Percentiles rank a stretch among this genome's conserved stretches.
Evolutionary conservation across 2,329 filamentous ascomycete species (phyloP).

Genomic region (Huntiella decipiens): DNA sequence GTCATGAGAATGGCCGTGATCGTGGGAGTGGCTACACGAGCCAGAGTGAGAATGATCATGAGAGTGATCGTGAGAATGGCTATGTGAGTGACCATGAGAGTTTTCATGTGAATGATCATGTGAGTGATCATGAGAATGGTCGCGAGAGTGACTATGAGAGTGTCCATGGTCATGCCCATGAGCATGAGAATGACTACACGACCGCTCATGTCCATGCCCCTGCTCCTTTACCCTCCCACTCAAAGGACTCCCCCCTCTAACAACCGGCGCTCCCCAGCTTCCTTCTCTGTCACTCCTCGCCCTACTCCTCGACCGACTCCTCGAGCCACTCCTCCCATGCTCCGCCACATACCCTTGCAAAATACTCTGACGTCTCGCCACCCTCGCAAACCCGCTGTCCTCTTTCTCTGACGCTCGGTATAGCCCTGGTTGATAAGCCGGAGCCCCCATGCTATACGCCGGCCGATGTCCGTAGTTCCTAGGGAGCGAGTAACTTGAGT

Average conservation of each 20-base stretch:
- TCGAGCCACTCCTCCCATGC: not conserved
- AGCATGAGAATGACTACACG: not conserved
- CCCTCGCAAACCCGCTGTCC: not conserved
- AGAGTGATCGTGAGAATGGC: conserved; percentile 15
- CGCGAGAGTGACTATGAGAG: conserved; percentile 1
- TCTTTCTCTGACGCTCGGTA: not conserved
- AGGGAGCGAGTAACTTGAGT: not conserved
- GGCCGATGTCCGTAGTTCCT: not conserved
- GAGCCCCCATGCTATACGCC: conserved; percentile 8
- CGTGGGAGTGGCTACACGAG: conserved; percentile 3
- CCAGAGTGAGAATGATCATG: conserved; percentile 12
- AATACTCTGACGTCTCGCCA: not conserved
- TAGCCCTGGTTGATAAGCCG: not conserved
- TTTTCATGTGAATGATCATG: conserved; percentile 17
- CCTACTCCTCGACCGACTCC: not conserved
- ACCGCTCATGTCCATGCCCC: not conserved
- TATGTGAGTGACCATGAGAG: conserved; percentile 15
- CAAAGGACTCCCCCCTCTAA: not conserved
- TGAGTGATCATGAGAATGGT: conserved; percentile 15
- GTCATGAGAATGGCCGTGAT: conserved; percentile 9
- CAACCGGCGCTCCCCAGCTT: not conserved
- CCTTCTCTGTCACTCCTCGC: not conserved
- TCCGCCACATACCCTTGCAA: not conserved
- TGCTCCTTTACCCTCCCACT: not conserved
- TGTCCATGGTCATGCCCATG: conserved; percentile 1